Evolutionary conservation across 2,329 filamentous ascomycete species (phyloP), one percentile per base, ranked within the genome.

Genomic region (Alternaria tenuissima): DNA sequence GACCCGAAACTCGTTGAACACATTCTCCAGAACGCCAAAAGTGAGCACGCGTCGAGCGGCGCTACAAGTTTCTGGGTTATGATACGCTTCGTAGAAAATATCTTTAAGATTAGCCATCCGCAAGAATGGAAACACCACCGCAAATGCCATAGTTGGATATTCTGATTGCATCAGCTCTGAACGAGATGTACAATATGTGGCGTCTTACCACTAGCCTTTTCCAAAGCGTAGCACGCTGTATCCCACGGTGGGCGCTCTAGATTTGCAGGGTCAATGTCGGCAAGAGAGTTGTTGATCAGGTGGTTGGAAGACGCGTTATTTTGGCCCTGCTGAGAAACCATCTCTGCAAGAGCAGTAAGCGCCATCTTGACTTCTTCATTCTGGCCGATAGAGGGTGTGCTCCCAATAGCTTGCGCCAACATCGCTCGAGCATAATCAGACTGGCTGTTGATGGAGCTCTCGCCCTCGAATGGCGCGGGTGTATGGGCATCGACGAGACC

Each of bases 381-480:
- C 24, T 74, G 71, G 5, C 64, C 72, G 14, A 76, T 76, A 1
- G 73, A 76, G 22, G 75, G 74, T 1, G 69, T 75, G 41, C 63
- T 77, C 5, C 70, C 73, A n/a, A 79, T 67, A 73, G 80, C 52
- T 71, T 80, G 55, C 67, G 81, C 73, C 70, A 83, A 59, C 76
- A 81, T 60, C 77, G 81, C 65, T 67, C 76, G 64, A 70, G 82
- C 83, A 69, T 83, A 81, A 4, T 78, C 80, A 0, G 82, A 84
- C 61, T 85, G 83, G 7, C 80, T 78, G 32, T 77, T 78, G 20
- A 85, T 77, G 3, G 83, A 81, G 0, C 83, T 84, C 52, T 82
- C 82, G 4, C 83, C 83, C 62, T 85, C 83, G 47, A 84, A 85
- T 5, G 74, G 69, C 22, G 68, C 69, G 14, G 72, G 70, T 16